Conservation (phyloP, 768 basidiomycete species). For the Harrya chromipes region DNA sequence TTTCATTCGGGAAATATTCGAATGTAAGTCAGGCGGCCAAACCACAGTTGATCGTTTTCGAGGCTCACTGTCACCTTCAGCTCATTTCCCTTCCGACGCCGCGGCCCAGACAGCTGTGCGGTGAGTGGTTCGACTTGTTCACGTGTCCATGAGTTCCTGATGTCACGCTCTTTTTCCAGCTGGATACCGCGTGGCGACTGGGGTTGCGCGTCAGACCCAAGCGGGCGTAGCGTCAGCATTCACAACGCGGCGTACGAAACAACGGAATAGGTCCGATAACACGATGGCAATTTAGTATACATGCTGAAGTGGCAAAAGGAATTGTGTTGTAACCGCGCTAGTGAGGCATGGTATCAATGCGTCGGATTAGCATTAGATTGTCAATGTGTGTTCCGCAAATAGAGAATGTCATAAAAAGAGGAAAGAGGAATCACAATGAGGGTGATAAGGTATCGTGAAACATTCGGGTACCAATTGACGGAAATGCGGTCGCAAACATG, state of each 20-base stretch:
- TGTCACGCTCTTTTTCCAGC: constrained; percentile 35
- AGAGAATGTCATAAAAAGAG: constrained; percentile 35
- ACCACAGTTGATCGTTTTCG: neutral
- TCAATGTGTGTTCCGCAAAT: constrained; percentile 36
- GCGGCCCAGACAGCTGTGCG: constrained; percentile 91
- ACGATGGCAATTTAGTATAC: constrained; percentile 17
- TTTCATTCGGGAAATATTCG: constrained; percentile 88
- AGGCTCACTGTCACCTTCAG: constrained; percentile 34
- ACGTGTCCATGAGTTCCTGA: constrained; percentile 12
- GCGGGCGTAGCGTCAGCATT: constrained; percentile 92
- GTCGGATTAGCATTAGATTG: constrained; percentile 27
- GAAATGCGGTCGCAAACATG: constrained; percentile 19
- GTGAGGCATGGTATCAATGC: constrained; percentile 27
- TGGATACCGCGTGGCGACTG: constrained; percentile 97
- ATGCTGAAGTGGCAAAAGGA: constrained; percentile 17
- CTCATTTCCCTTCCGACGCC: constrained; percentile 77
- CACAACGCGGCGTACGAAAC: constrained; percentile 85
- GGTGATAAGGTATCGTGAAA: constrained; percentile 36
- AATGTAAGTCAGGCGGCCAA: constrained; percentile 44
- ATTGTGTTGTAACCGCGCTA: constrained; percentile 20
- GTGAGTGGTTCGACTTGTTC: constrained; percentile 39
- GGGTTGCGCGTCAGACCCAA: constrained; percentile 94
- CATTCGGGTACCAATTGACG: constrained; percentile 26
- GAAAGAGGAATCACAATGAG: constrained; percentile 22
- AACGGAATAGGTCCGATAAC: constrained; percentile 12